phyloP scores from a whole-genome alignment of 2,329 filamentous ascomycete species.

The Talaromyces sp. region DNA sequence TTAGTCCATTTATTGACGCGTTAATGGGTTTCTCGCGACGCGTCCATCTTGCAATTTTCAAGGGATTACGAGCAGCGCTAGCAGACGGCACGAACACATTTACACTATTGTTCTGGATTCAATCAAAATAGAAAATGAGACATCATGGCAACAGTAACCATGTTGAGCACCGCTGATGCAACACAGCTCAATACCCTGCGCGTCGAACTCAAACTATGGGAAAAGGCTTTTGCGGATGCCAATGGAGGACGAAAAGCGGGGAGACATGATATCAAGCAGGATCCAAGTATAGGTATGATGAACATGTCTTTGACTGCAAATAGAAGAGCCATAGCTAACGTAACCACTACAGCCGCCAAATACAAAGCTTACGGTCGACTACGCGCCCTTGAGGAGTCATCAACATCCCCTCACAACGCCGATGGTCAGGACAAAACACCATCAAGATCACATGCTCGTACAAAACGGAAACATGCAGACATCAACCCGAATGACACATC shows the following conservation, averaged over 20 bases:
- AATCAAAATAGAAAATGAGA: neutral
- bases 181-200: slow-evolving; percentile 35
- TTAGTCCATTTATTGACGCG: neutral
- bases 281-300: slow-evolving; percentile 40
- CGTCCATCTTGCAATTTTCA: neutral
- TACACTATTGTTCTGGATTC: neutral
- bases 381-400: slow-evolving; percentile 34
- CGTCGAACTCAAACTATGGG: slow-evolving; percentile 47
- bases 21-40: slow-evolving; percentile 8
- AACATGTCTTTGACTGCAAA: too few species aligned
- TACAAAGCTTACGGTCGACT: slow-evolving; percentile 48
- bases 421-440: slow-evolving; percentile 22
- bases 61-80: neutral
- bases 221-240: slow-evolving; percentile 42
- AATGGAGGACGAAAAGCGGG: slow-evolving; percentile 45
- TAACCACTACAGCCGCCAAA: slow-evolving; percentile 37
- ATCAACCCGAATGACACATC: slow-evolving; percentile 22
- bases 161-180: slow-evolving; percentile 25
- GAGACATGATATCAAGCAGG: slow-evolving; percentile 47
- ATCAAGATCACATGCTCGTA: slow-evolving; percentile 20
- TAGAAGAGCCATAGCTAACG: too few species aligned
- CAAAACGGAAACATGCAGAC: slow-evolving; percentile 33
- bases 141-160: slow-evolving; percentile 16
- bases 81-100: neutral
- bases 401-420: slow-evolving; percentile 16